Percentiles rank a stretch among this genome's conserved stretches.
phyloP scores from a whole-genome alignment of 2,329 filamentous ascomycete genomes.

The Sporothrix phasma region DNA sequence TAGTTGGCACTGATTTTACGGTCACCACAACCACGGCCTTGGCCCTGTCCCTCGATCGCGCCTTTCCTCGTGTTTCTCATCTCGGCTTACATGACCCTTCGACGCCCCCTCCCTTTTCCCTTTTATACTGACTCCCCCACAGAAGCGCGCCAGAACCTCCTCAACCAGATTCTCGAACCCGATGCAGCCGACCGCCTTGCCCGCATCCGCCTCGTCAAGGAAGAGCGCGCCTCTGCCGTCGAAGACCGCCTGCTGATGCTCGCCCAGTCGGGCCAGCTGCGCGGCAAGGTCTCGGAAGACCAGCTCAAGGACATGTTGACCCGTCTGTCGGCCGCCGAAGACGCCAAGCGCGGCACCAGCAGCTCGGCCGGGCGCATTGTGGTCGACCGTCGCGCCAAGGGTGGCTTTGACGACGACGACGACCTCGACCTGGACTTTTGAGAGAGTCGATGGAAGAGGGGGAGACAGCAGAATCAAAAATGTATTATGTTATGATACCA shows the following conservation, averaged over 20 bases:
- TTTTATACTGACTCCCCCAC: constrained; percentile 13
- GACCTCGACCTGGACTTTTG: constrained; percentile 42
- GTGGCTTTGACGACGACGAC: constrained; percentile 76
- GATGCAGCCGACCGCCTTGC: constrained; percentile 87
- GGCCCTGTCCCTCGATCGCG: neutral
- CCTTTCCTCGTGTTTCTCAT: neutral
- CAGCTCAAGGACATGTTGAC: constrained; percentile 90
- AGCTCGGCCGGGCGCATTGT: constrained; percentile 72
- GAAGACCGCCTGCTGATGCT: constrained; percentile 91
- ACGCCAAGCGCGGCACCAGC: constrained; percentile 42
- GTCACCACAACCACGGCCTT: neutral
- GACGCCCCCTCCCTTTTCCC: neutral
- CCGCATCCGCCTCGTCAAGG: constrained; percentile 92
- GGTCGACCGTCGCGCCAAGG: constrained; percentile 64
- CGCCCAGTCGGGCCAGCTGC: constrained; percentile 76
- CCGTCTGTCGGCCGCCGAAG: constrained; percentile 71
- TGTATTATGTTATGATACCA: constrained; percentile 2
- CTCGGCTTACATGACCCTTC: too few relatives aligned
- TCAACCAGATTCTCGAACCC: constrained; percentile 88
- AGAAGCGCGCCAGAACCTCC: constrained; percentile 65
- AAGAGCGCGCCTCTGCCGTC: constrained; percentile 76
- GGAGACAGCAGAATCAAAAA: neutral
- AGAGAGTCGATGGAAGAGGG: neutral
- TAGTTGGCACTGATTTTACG: too few relatives aligned
- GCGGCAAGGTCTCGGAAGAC: constrained; percentile 78